These are phyloP conservation scores for Cyberlindnera galapagoensis DNA, from an alignment of 805 yeast genomes.

Conservation along the genomic window DNA sequence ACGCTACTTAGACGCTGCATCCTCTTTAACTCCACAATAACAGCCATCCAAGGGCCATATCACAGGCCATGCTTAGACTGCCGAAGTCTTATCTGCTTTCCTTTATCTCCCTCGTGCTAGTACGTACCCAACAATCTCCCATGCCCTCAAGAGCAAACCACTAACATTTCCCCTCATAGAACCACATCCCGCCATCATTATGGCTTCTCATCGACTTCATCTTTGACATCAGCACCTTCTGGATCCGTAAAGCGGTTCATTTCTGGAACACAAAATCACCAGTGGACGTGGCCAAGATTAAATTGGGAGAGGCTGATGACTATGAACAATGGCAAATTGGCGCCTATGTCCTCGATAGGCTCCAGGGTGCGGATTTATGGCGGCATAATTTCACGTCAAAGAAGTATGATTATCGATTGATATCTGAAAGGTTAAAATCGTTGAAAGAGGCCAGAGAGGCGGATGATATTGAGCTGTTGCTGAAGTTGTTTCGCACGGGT, in stretches of 20 bases:
- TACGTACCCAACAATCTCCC: constrained; percentile 5
- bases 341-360: constrained; percentile 42
- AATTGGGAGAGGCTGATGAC: constrained; percentile 43
- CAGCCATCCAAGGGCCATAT: no score
- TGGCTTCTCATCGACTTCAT: constrained; percentile 35
- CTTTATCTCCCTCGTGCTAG: constrained; percentile 13
- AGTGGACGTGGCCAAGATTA: constrained; percentile 40
- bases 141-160: not conserved
- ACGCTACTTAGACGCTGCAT: no score
- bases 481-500: constrained; percentile 63
- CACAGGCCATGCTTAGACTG: constrained; percentile 9
- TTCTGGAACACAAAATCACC: constrained; percentile 33
- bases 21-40: no score
- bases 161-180: constrained; percentile 17
- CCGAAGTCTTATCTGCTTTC: constrained; percentile 13
- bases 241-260: constrained; percentile 27
- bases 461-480: constrained; percentile 46
- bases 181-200: constrained; percentile 35
- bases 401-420: constrained; percentile 78
- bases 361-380: constrained; percentile 57
- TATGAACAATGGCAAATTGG: constrained; percentile 67
- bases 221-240: constrained; percentile 35
- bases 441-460: constrained; percentile 55
- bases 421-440: constrained; percentile 63
- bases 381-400: constrained; percentile 76